phyloP scores from a whole-genome alignment of 2,329 filamentous ascomycete species.

The Cladosporium sp. region DNA sequence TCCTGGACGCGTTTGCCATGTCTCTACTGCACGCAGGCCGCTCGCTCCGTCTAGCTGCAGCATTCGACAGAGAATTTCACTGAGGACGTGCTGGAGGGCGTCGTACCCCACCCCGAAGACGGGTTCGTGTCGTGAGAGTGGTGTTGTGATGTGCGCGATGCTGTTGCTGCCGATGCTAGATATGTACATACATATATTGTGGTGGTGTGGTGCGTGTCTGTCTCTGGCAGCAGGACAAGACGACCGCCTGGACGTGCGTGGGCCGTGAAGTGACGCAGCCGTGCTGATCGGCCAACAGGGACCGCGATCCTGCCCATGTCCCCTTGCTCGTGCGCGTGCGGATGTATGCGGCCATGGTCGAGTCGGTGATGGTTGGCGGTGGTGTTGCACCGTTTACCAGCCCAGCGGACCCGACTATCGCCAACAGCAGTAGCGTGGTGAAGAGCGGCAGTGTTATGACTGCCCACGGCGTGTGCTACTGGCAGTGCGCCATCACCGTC shows the following conservation, averaged over 20 bases:
- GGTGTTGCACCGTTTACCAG: no score
- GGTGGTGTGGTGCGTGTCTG: not conserved
- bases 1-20: not conserved
- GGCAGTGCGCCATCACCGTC: no score
- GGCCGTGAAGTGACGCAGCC: slow-evolving; percentile 4
- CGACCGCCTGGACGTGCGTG: not conserved
- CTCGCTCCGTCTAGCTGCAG: slow-evolving; percentile 4
- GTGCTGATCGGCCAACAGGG: slow-evolving; percentile 5
- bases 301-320: not conserved
- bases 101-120: not conserved
- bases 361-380: not conserved
- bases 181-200: no score
- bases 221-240: not conserved
- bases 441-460: no score
- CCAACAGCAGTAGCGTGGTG: no score
- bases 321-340: slow-evolving; percentile 5
- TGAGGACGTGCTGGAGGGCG: not conserved
- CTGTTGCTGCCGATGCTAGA: not conserved
- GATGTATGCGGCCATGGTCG: not conserved
- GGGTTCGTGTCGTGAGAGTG: no score
- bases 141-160: not conserved
- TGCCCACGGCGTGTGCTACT: no score
- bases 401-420: no score
- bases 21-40: slow-evolving; percentile 1
- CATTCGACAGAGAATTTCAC: not conserved